Conservation (phyloP, 148 eudicot genomes). For the Chenopodium berlandieri region DNA sequence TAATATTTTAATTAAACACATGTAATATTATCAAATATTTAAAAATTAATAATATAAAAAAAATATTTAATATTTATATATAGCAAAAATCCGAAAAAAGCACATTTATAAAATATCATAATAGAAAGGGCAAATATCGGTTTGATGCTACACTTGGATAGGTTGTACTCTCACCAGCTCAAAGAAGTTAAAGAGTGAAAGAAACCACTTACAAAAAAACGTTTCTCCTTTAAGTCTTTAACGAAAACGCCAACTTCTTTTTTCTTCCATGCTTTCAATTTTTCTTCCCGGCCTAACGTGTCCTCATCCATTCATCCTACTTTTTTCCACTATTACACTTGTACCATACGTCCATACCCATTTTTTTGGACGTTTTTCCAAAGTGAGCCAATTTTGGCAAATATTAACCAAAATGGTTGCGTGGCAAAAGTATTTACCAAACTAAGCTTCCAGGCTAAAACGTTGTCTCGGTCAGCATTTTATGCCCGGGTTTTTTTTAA, state of each 20-base stretch:
- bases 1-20: no score
- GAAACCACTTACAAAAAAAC: slow-evolving; percentile 25
- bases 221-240: not conserved
- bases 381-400: no score
- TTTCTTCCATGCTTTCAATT: not conserved
- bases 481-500: no score
- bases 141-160: slow-evolving; percentile 15
- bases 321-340: slow-evolving; percentile 4
- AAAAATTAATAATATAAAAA: no score
- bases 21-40: no score
- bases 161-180: not conserved
- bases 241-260: not conserved
- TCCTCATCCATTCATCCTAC: slow-evolving; percentile 5
- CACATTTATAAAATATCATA: not conserved
- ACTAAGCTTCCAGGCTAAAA: no score
- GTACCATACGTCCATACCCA: not conserved
- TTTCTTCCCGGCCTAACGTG: slow-evolving; percentile 16
- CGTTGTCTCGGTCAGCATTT: no score
- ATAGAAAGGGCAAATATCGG: not conserved
- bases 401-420: no score
- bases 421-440: no score
- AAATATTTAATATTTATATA: no score
- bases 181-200: slow-evolving; percentile 42
- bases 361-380: no score
- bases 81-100: no score